These are phyloP conservation scores for Mikania micrantha DNA, from an alignment of 129 eudicot species.

Conservation along the genomic window DNA sequence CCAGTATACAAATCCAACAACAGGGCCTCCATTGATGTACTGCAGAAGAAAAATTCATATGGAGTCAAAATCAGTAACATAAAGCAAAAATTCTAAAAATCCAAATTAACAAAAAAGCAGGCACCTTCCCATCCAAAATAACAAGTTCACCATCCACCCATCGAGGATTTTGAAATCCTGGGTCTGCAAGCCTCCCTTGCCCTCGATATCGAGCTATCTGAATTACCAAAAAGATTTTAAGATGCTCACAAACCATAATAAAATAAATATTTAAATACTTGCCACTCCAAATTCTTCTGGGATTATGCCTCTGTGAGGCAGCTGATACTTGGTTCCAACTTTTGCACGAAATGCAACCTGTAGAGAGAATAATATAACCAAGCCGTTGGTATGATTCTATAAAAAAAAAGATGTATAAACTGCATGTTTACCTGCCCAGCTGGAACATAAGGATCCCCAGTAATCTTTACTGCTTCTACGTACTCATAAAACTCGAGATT, in stretches of 20 bases:
- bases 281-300: constrained; percentile 99
- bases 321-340: constrained; percentile 86
- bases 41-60: constrained; percentile 32
- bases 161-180: constrained; percentile 77
- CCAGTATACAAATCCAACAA: constrained; percentile 89
- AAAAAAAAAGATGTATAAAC: not conserved
- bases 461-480: constrained; percentile 87
- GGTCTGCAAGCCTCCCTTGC: constrained; percentile 95
- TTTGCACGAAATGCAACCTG: constrained; percentile 99
- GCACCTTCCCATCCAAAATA: constrained; percentile 94
- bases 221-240: constrained; percentile 21
- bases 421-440: constrained; percentile 93
- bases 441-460: constrained; percentile 90
- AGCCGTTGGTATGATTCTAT: not conserved
- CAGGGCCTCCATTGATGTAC: constrained; percentile 71
- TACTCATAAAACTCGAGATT: constrained; percentile 83
- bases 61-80: not conserved
- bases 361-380: not conserved
- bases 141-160: constrained; percentile 99
- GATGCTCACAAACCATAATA: not conserved
- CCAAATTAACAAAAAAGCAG: not conserved
- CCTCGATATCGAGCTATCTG: constrained; percentile 96
- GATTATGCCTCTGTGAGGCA: constrained; percentile 90
- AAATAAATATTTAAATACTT: constrained; percentile 15
- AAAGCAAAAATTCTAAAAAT: not conserved